Conservation (phyloP, 108 stramenopile genomes). For the Mediolabrus comicus region DNA sequence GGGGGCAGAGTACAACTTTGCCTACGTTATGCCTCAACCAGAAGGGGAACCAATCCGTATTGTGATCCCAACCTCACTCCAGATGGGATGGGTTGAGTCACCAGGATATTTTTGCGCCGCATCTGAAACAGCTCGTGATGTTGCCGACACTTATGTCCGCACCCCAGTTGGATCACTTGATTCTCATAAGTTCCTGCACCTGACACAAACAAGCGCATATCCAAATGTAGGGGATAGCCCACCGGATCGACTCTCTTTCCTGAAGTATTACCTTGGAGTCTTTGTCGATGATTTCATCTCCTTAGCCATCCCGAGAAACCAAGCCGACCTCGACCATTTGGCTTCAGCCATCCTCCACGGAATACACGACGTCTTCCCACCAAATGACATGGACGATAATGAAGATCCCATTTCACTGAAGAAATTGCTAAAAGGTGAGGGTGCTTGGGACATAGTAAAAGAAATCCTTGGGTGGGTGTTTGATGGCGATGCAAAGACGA, state of each 20-base stretch:
- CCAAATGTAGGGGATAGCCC: neutral
- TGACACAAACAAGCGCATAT: neutral
- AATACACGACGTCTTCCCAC: conserved; percentile 18
- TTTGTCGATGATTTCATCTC: conserved; percentile 36
- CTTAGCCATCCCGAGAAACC: neutral
- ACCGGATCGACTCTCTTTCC: neutral
- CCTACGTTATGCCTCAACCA: conserved; percentile 22
- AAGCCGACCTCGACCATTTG: conserved; percentile 2
- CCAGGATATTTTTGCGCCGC: conserved; percentile 49
- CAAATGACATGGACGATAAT: neutral
- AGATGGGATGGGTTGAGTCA: conserved; percentile 46
- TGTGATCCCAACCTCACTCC: conserved; percentile 36
- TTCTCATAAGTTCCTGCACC: neutral
- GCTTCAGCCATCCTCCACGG: conserved; percentile 1
- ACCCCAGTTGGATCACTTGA: neutral
- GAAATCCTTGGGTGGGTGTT: conserved; percentile 1
- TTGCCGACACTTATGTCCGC: conserved; percentile 8
- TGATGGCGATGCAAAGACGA: neutral
- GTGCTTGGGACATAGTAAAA: neutral
- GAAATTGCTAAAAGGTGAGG: neutral
- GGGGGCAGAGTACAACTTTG: conserved; percentile 34
- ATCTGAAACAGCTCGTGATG: conserved; percentile 42
- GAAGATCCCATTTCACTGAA: conserved; percentile 5
- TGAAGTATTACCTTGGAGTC: conserved; percentile 12
- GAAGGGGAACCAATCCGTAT: neutral